These are phyloP conservation scores for Lasiodiplodia gonubiensis DNA, from an alignment of 2,329 filamentous ascomycete species.

Conservation along the genomic window DNA sequence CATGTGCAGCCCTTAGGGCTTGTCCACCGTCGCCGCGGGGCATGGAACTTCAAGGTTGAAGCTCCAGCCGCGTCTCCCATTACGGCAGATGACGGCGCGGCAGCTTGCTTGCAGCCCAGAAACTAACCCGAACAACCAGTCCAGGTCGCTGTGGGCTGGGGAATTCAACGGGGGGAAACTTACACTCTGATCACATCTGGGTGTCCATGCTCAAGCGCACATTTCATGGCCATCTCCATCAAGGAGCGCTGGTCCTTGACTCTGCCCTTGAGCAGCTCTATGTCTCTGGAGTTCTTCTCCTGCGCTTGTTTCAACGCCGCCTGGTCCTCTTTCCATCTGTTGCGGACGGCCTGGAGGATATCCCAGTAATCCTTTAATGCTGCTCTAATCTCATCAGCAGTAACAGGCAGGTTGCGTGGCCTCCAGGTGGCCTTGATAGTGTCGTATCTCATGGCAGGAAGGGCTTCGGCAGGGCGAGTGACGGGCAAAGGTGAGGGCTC, in stretches of 20 bases:
- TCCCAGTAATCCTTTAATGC: conserved; percentile 65
- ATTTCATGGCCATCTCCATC: conserved; percentile 58
- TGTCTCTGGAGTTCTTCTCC: conserved; percentile 60
- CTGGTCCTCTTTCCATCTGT: conserved; percentile 65
- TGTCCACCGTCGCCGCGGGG: not conserved
- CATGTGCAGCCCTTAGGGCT: conserved; percentile 14
- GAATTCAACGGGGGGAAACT: conserved; percentile 34
- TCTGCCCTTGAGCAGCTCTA: conserved; percentile 60
- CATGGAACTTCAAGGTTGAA: not conserved
- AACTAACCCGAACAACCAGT: not conserved
- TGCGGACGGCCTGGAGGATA: conserved; percentile 63
- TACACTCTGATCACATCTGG: conserved; percentile 52
- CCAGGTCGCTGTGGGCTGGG: not conserved
- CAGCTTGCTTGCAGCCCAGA: conserved; percentile 4
- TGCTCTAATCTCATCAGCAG: conserved; percentile 59
- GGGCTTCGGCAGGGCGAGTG: conserved; percentile 58
- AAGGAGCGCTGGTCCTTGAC: conserved; percentile 64
- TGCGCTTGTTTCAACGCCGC: conserved; percentile 64
- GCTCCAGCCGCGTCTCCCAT: not conserved
- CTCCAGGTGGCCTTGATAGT: conserved; percentile 67
- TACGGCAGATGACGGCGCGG: not conserved
- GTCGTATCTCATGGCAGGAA: conserved; percentile 63
- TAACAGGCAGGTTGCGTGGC: conserved; percentile 57
- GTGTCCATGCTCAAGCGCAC: conserved; percentile 54
- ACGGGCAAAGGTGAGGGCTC: conserved; percentile 62